phyloP scores from a whole-genome alignment of 2,329 filamentous ascomycete genomes.

The Cladosporium austrohemisphaericum region DNA sequence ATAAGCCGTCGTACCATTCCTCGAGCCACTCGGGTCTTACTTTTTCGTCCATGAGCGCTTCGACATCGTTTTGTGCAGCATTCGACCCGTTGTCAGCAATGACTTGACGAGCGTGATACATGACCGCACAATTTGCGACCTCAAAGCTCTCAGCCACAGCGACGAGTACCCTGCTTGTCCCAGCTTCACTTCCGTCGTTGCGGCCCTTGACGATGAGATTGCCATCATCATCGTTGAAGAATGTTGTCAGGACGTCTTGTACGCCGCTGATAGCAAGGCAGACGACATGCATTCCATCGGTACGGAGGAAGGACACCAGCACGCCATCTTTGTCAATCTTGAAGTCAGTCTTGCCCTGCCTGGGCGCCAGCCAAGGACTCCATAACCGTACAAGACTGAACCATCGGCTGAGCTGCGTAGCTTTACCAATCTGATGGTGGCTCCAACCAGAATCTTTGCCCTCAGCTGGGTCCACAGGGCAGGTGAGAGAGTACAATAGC shows the following conservation, averaged over 20 bases:
- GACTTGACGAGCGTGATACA: constrained; percentile 79
- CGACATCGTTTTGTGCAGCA: constrained; percentile 41
- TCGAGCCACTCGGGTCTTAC: constrained; percentile 66
- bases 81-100: constrained; percentile 46
- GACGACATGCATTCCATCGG: constrained; percentile 69
- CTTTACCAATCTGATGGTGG: constrained; percentile 58
- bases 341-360: constrained; percentile 69
- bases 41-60: constrained; percentile 45
- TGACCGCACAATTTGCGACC: constrained; percentile 69
- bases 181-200: constrained; percentile 61
- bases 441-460: constrained; percentile 57
- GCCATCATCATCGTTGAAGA: constrained; percentile 63
- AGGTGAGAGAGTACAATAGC: constrained; percentile 65
- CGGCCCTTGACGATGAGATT: constrained; percentile 65
- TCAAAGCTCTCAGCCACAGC: constrained; percentile 72
- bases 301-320: constrained; percentile 70
- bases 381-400: constrained; percentile 77
- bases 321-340: constrained; percentile 72
- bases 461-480: constrained; percentile 53
- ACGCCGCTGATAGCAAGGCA: constrained; percentile 74
- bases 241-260: constrained; percentile 64
- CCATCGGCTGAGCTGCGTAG: constrained; percentile 66
- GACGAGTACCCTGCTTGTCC: constrained; percentile 61
- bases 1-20: constrained; percentile 87
- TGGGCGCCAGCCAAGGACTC: constrained; percentile 82